Evolutionary conservation across 768 basidiomycete species (phyloP), one percentile per base, ranked within the genome.

Genomic region (Suillus sp.): DNA sequence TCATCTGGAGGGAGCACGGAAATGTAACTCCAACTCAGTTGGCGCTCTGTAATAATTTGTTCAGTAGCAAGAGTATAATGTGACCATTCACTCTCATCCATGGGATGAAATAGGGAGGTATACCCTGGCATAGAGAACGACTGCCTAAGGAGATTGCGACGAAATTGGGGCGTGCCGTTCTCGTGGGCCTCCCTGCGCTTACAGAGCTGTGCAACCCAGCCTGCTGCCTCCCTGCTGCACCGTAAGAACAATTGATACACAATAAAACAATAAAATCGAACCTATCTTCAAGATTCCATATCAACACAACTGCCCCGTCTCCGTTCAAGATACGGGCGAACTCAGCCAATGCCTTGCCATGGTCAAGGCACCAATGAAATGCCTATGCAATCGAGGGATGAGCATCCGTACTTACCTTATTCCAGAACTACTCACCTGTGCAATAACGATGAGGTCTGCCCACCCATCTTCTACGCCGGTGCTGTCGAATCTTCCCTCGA

Each of bases 231-330:
- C 66, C 90, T 88, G 67, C 5, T 30, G 16, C 11, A 18, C 10
- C 43, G 55, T 65, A 30, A 63, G 20, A 48, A n/a, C 37, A 4
- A 54, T 13, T 30, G 16, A 42, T 22, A 22, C 6, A n/a, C 20
- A 20, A 34, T 35, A 22, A 32, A 60, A 34, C 48, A 16, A 38
- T 9, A 3, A 32, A 42, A 22, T 63, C 76, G 57, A 64, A 88
- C 88, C 90, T 80, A 75, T 93, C 88, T 73, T 96, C 96, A 37
- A 95, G 78, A 76, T 97, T 98, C 96, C 95, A 98, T 58, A 96
- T 86, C 62, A 92, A 81, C 7, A 82, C 87, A 18, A 91, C 81
- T 1, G 81, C 75, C 3, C 93, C 93, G 22, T 77, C 75, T 0
- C 92, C 89, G 70, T 90, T 91, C 54, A 97, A 80, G 66, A 95